Evolutionary conservation across 345 rosid species (phyloP), one percentile per base, ranked within the genome.

Genomic region (Rhodamnia argentea): DNA sequence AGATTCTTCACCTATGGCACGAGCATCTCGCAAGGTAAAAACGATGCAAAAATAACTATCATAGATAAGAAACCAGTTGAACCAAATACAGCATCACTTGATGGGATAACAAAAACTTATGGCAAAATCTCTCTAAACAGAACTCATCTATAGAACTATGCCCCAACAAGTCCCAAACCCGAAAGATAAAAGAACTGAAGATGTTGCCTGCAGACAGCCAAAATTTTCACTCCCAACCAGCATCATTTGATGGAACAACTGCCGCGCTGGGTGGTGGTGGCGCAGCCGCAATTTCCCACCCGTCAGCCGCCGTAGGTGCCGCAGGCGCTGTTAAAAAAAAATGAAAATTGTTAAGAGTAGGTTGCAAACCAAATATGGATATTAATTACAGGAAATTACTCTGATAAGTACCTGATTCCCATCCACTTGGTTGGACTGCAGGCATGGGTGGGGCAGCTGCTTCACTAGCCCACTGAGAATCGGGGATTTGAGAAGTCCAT

Each of bases 391-490:
- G 78, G 44, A 70, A 70, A 70, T 70, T 70, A 70, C 8, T 32
- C 78, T 70, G 47, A 2, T 37, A 9, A 37, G 37, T 86, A 86
- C 88, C 88, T 23, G 90, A 88, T 23, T 96, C 96, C 90, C 90
- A 87, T 47, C 86, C 90, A 87, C 87, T 86, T 87, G 87, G 89
- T 29, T 95, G 96, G 53, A 88, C 93, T 22, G 91, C 96, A 74
- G 96, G n/a, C 82, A 95, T 91, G 40, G 99, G 95, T 24, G 89
- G 88, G 86, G 85, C 92, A 53, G 89, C 87, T 13, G 74, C 90
- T 74, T 95, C 98, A 58, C 90, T 82, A 1, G 93, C 56, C 99
- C 99, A 96, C 50, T 91, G 93, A n/a, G 83, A 86, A 86, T 92
- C 97, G 60, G 93, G 85, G 59, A 90, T 88, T 50, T 86, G 91